These are phyloP conservation scores for Chloris gayana DNA, from an alignment of 176 grass and related monocot genomes.

Conservation along the genomic window DNA sequence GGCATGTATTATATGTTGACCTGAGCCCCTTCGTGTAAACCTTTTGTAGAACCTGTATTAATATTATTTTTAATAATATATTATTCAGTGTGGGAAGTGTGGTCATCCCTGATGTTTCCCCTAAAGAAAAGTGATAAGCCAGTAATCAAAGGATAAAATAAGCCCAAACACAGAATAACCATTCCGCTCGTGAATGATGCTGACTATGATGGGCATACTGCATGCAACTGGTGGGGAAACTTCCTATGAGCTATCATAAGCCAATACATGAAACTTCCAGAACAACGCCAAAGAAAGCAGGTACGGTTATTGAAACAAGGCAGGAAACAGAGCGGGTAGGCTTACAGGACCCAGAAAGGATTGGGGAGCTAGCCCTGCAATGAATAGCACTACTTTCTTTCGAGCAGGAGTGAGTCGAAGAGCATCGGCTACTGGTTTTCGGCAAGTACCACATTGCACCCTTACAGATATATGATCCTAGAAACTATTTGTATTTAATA, in stretches of 20 bases:
- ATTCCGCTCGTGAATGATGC: conserved; percentile 9
- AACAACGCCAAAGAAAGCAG: no score
- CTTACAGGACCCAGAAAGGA: no score
- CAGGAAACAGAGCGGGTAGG: no score
- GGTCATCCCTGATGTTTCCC: background rate
- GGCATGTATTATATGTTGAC: background rate
- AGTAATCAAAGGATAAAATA: conserved; percentile 3
- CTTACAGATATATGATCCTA: background rate
- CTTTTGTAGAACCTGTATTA: background rate
- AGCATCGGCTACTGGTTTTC: no score
- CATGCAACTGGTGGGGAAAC: background rate
- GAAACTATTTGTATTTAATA: conserved; percentile 25
- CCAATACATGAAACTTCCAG: conserved; percentile 20
- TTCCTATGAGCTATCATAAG: conserved; percentile 24
- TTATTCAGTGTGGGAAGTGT: background rate
- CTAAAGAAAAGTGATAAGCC: background rate
- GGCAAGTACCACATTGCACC: background rate
- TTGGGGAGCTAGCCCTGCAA: no score
- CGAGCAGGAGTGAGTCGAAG: no score
- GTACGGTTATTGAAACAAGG: no score
- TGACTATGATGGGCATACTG: conserved; percentile 25
- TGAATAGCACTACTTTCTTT: no score
- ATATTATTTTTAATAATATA: background rate
- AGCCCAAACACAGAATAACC: conserved; percentile 5
- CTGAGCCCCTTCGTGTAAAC: background rate